Percentiles rank a stretch among this genome's conserved stretches.
These are phyloP conservation scores for Pseudognaphalium luteoalbum DNA, from an alignment of 129 eudicot species.

Conservation along the genomic window DNA sequence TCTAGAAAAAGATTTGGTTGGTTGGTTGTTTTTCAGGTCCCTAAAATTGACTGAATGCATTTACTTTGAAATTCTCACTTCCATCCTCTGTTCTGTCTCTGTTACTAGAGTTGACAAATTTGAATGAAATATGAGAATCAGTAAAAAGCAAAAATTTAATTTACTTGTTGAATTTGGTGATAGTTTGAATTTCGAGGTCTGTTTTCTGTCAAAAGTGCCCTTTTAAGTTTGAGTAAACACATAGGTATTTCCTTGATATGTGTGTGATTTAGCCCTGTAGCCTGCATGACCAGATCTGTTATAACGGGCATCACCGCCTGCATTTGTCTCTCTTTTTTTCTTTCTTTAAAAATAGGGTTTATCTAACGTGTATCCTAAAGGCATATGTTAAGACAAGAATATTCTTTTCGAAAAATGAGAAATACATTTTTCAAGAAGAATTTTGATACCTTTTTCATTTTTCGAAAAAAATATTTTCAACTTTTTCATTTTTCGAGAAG, in stretches of 20 bases:
- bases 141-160: slow-evolving; percentile 29
- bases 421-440: no score
- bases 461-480: no score
- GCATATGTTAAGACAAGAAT: no score
- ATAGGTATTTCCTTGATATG: slow-evolving; percentile 17
- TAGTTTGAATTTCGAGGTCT: slow-evolving; percentile 28
- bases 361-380: no score
- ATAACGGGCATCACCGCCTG: slow-evolving; percentile 39
- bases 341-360: background rate
- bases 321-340: slow-evolving; percentile 20
- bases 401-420: no score
- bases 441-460: no score
- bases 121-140: slow-evolving; percentile 27
- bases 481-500: no score
- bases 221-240: slow-evolving; percentile 3
- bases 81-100: slow-evolving; percentile 18
- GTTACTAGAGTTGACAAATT: background rate
- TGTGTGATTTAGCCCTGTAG: slow-evolving; percentile 26
- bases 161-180: slow-evolving; percentile 12
- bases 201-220: slow-evolving; percentile 22
- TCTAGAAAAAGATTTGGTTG: slow-evolving; percentile 18
- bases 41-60: slow-evolving; percentile 17
- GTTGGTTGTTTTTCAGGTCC: slow-evolving; percentile 7
- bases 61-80: slow-evolving; percentile 20
- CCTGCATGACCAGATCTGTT: slow-evolving; percentile 36